Base-by-base conservation (phyloP, 2,329 filamentous ascomycete genomes). In the Aspergillus flavus region DNA sequence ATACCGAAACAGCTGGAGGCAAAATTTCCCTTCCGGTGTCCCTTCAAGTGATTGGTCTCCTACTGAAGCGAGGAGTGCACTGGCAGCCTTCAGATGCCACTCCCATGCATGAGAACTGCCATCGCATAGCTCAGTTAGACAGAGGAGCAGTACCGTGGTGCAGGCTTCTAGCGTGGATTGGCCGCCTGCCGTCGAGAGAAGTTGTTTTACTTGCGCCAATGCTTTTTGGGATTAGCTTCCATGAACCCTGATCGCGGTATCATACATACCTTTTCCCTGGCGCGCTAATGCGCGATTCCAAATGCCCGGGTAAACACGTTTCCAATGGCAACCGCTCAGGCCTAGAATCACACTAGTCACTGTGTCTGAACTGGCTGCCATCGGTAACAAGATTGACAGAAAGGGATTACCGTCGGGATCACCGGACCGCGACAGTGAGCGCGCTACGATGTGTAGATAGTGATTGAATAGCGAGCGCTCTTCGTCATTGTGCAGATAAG, bases 81-180 rank as follows among this genome's bases (percentile, higher is more conserved):
- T 78, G n/a, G 79, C 80, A 5, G 78, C 79, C 58, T 79, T 76
- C 21, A 81, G 72, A 61, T 81, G 79, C 59, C 79, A 74, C 68
- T 80, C 78, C 79, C 79, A 81, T 2, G 77, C 75, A 39, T 76
- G 71, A 19, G 78, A 80, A 2, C 78, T 76, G 45, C 79, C 78
- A 59, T 81, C 79, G 26, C 80, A 81, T 10, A 81, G 66, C 61
- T 81, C 80, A 5, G 79, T 79, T 71, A 81, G 76, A 61, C 78
- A 81, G 0, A 81, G 73, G 11, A 81, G 59, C 16, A 81, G 71
- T n/a, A 79, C 76, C 19, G 77, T 75, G 3, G 76, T 74, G 23
- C 80, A 78, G 11, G 79, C 77, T 57, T 79, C 75, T 0, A 81
- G 76, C 12, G 78, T 75, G 1, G 76, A 75, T 26, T 79, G 64